Percentiles rank a stretch among this genome's conserved stretches.
These are phyloP conservation scores for Epichloe gansuensis DNA, from an alignment of 2,329 filamentous ascomycete genomes.

Conservation along the genomic window DNA sequence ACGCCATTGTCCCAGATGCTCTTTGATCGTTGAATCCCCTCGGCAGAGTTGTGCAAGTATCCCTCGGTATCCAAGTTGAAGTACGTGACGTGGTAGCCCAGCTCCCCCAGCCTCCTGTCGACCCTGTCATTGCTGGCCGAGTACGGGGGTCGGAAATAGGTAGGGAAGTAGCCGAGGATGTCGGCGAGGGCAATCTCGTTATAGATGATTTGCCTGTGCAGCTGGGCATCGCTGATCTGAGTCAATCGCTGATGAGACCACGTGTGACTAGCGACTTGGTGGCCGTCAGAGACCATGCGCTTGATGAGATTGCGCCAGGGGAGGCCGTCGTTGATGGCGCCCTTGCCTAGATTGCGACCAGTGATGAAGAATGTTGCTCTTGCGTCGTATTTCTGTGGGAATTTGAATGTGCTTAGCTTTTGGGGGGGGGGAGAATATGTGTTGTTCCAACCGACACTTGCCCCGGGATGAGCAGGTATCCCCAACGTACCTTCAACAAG, in stretches of 20 bases:
- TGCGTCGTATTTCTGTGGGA: conserved; percentile 18
- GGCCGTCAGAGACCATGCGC: conserved; percentile 39
- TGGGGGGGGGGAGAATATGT: background rate
- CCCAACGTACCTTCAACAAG: conserved; percentile 13
- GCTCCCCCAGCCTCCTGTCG: conserved; percentile 24
- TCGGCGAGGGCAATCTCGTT: conserved; percentile 30
- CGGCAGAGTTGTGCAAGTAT: conserved; percentile 38
- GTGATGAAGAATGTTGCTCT: conserved; percentile 28
- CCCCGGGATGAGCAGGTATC: background rate
- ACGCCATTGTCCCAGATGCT: conserved; percentile 23
- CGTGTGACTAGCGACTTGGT: conserved; percentile 46
- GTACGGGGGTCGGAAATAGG: conserved; percentile 33
- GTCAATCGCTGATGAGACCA: conserved; percentile 33
- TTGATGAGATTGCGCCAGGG: conserved; percentile 23
- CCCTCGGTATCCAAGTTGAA: conserved; percentile 50
- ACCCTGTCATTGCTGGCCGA: conserved; percentile 29
- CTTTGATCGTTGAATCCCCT: conserved; percentile 34
- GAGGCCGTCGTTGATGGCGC: conserved; percentile 26
- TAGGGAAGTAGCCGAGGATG: conserved; percentile 27
- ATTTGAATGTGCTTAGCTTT: conserved; percentile 11
- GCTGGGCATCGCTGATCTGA: conserved; percentile 18
- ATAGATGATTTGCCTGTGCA: conserved; percentile 27
- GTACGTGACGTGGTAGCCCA: conserved; percentile 47
- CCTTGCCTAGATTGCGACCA: conserved; percentile 25
- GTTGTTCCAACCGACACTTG: background rate